Percentiles rank a stretch among this genome's conserved stretches.
Evolutionary conservation across 805 yeast species (phyloP).

Genomic region (Kodamaea nitidulidarum): DNA sequence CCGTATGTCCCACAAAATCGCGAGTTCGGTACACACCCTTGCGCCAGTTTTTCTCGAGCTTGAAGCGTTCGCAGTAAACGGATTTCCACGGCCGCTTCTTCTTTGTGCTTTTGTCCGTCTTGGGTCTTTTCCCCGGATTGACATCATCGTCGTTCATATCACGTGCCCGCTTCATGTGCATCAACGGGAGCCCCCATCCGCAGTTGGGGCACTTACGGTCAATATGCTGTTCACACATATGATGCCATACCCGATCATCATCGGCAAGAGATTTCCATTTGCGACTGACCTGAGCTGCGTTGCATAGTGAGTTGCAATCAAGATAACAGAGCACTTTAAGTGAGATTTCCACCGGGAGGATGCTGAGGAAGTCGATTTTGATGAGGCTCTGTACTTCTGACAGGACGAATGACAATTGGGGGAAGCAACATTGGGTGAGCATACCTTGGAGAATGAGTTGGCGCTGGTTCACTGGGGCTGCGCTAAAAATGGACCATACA

Average conservation of each 20-base stretch:
- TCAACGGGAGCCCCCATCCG: constrained; percentile 96
- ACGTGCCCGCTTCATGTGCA: constrained; percentile 79
- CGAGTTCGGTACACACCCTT: constrained; percentile 65
- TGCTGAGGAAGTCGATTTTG: constrained; percentile 81
- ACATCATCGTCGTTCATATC: constrained; percentile 34
- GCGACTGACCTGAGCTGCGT: constrained; percentile 87
- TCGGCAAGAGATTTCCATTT: constrained; percentile 89
- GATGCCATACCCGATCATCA: constrained; percentile 96
- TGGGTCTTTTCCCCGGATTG: too few species aligned
- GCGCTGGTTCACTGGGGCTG: constrained; percentile 67
- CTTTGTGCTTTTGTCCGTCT: constrained; percentile 6
- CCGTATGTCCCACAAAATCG: constrained; percentile 76
- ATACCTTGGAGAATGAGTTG: constrained; percentile 78
- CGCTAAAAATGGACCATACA: constrained; percentile 80
- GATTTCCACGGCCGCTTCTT: constrained; percentile 85
- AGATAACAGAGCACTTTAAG: constrained; percentile 81
- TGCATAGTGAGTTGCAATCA: constrained; percentile 90
- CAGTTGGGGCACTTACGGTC: constrained; percentile 96
- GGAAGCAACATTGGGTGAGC: constrained; percentile 88
- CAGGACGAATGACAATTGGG: constrained; percentile 83
- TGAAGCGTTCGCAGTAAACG: constrained; percentile 85
- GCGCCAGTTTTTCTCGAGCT: constrained; percentile 93
- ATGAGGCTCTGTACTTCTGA: constrained; percentile 75
- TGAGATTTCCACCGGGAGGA: constrained; percentile 82
- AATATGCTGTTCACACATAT: constrained; percentile 97